A percentile compares a stretch with the other conserved stretches of the same genome.
These are phyloP conservation scores for Umbelopsis vinacea DNA, from an alignment of 192 early-diverging fungal genomes.

Conservation along the genomic window DNA sequence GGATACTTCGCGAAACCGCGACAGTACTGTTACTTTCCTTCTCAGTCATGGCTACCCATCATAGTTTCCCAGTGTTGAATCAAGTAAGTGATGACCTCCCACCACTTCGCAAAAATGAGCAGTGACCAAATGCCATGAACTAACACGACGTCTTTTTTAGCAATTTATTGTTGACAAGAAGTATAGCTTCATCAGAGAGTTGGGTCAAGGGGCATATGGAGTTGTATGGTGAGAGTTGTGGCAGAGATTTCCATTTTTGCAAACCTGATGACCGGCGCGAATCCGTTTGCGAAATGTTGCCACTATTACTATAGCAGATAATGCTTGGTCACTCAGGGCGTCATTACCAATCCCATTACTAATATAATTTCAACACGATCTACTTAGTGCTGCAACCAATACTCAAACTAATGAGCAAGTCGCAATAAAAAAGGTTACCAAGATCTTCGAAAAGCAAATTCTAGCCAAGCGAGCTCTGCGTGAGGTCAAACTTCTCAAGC, in stretches of 20 bases:
- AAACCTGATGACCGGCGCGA: background rate
- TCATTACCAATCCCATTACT: background rate
- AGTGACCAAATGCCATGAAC: background rate
- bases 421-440: conserved; percentile 72
- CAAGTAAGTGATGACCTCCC: background rate
- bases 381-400: conserved; percentile 48
- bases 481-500: conserved; percentile 73
- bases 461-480: conserved; percentile 72
- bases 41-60: conserved; percentile 15
- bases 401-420: conserved; percentile 46
- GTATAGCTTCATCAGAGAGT: conserved; percentile 78
- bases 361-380: background rate
- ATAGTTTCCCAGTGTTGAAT: conserved; percentile 24
- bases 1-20: background rate
- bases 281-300: background rate
- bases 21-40: background rate
- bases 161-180: conserved; percentile 55
- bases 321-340: background rate
- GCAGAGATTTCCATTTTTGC: conserved; percentile 9
- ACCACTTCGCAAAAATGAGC: too few species aligned
- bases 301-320: background rate
- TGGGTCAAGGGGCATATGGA: conserved; percentile 93
- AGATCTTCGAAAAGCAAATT: conserved; percentile 68
- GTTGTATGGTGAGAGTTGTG: conserved; percentile 37
- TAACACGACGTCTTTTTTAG: conserved; percentile 5